Evolutionary conservation across 192 early-diverging fungal species (phyloP), one percentile per base, ranked within the genome.

Genomic region (Chytriomyces confervae): DNA sequence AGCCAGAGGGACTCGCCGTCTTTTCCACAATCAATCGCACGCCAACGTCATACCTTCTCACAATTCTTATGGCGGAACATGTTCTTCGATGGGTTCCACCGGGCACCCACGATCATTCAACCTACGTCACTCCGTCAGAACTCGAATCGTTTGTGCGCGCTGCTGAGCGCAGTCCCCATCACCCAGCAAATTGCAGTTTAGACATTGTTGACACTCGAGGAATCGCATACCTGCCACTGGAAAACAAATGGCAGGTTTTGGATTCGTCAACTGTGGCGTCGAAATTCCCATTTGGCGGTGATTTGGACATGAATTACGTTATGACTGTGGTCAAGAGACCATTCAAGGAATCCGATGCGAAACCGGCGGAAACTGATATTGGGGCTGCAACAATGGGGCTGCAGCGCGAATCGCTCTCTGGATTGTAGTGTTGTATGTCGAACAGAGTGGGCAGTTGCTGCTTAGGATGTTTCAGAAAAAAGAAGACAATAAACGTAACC

Each of bases 1-100:
- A 93, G 88, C 92, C 93, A 0, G 90, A 86, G 2, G 95, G 89
- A 1, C 64, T 88, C 11, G 50, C 97, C 23, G 90, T 99, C 29
- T 74, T 97, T 48, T 97, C 95, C 3, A 99, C 96, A 66, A 99
- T 99, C 80, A 94, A 94, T 69, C 92, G 95, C 5, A 96, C 96
- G 1, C 83, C 87, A 0, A 61, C 91, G 7, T 88, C 95, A 5
- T 91, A 91, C 47, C 77, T 94, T 5, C 77, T 96, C 62, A 97
- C 95, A 24, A 88, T 97, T 8, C 76, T 94, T 36, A 70, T 93
- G 27, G 95, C 97, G 10, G 94, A 98, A 81, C 84, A 95, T 57
- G 66, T 96, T 0, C 69, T 97, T 50, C 77, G 88, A 13, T 86
- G 90, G 82, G 95, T 97, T 0, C 94, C 93, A 3, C 72, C 83